Percentiles rank a stretch among this genome's conserved stretches.
These are phyloP conservation scores for Wickerhamomyces sp. DNA, from an alignment of 1,139 yeast species.

Conservation along the genomic window DNA sequence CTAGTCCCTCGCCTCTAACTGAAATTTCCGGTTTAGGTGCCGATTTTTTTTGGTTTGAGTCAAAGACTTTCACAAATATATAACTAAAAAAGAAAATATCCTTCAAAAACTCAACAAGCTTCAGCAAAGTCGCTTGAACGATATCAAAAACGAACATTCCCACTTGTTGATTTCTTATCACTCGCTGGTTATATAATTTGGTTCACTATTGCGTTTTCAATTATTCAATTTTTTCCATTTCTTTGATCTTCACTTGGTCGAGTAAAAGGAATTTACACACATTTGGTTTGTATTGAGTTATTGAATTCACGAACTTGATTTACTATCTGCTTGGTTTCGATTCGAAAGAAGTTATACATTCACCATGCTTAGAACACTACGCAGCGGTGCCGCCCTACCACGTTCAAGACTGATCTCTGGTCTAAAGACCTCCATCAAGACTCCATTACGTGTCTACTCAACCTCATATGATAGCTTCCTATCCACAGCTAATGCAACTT, in stretches of 20 bases:
- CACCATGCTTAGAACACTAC: slow-evolving; percentile 23
- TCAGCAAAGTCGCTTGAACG: no score
- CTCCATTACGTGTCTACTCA: slow-evolving; percentile 20
- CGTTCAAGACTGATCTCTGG: slow-evolving; percentile 19
- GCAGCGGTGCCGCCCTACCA: slow-evolving; percentile 17
- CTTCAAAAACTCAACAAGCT: neutral
- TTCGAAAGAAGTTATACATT: neutral
- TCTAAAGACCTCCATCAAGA: slow-evolving; percentile 11
- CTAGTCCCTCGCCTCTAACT: neutral
- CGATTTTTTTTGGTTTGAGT: neutral
- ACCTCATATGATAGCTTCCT: slow-evolving; percentile 59
- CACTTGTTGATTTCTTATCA: no score
- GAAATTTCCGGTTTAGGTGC: slow-evolving; percentile 1
- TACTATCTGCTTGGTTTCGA: neutral
- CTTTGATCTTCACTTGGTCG: no score
- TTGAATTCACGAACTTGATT: neutral
- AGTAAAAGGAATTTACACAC: neutral
- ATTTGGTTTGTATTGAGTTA: neutral
- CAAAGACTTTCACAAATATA: neutral
- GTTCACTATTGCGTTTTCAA: no score
- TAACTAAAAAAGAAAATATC: neutral
- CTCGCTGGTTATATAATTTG: no score
- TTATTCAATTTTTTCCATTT: no score
- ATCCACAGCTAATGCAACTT: slow-evolving; percentile 81
- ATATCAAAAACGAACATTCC: no score